These are phyloP conservation scores for Darksidea phi DNA, from an alignment of 495 filamentous ascomycete species.

Conservation along the genomic window DNA sequence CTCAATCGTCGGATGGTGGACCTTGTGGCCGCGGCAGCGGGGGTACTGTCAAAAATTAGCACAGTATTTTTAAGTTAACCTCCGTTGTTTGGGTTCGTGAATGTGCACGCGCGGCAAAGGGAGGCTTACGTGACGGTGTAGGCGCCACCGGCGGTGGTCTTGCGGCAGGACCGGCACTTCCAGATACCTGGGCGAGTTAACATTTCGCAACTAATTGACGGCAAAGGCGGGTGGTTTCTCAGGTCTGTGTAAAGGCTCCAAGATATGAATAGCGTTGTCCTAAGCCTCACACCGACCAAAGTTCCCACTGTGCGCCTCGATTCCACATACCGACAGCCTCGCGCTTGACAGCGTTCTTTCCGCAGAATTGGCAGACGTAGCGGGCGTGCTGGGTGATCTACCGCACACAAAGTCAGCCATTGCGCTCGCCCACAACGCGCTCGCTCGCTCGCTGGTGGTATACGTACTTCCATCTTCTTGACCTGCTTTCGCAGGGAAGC, in stretches of 20 bases:
- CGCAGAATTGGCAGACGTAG: constrained; percentile 37
- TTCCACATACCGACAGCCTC: constrained; percentile 69
- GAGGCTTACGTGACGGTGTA: constrained; percentile 91
- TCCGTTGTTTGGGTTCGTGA: constrained; percentile 4
- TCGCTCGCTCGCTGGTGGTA: too few relatives aligned
- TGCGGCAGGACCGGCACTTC: constrained; percentile 66
- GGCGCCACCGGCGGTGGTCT: constrained; percentile 71
- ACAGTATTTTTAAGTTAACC: constrained; percentile 5
- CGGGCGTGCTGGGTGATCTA: constrained; percentile 36
- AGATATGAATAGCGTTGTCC: too few relatives aligned
- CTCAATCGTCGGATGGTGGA: constrained; percentile 96
- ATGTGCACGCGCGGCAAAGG: constrained; percentile 3
- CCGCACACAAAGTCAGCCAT: constrained; percentile 7
- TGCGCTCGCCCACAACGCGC: background rate
- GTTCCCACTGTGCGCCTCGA: too few relatives aligned
- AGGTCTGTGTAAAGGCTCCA: too few relatives aligned
- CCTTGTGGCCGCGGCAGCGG: constrained; percentile 91
- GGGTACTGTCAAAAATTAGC: constrained; percentile 60
- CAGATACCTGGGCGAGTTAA: constrained; percentile 54
- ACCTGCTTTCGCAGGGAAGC: constrained; percentile 99
- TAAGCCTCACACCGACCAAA: too few relatives aligned
- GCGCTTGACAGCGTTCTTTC: constrained; percentile 81
- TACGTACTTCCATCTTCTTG: constrained; percentile 89
- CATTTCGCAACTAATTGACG: too few relatives aligned
- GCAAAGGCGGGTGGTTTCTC: too few relatives aligned